Evolutionary conservation across 1,284 basidiomycete species (phyloP), one percentile per base, ranked within the genome.

Genomic region (Tremellales sp.): DNA sequence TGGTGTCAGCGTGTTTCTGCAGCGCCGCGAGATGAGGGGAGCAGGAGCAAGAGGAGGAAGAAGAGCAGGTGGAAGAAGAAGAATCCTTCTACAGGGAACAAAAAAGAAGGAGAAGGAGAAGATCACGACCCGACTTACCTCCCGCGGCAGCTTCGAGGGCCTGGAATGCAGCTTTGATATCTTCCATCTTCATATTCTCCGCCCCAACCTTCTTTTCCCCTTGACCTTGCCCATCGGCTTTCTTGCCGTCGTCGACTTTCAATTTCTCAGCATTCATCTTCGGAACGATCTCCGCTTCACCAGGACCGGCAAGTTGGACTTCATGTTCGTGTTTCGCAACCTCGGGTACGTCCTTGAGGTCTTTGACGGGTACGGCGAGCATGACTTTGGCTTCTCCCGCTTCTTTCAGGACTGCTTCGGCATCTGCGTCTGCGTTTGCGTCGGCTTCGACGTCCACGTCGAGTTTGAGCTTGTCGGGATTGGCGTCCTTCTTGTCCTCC

Each of bases 181-280:
- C 45, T 6, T 51, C 50, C 39, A 51, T 51, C 22, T 51, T 56
- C 21, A 50, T 37, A 13, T 43, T 26, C 1, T 36, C 19, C 13
- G 5, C 13, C 15, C 19, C 33, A 6, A 36, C 13, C 5, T 5
- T 17, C 19, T 36, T 36, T 15, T 36, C 33, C 19, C 13, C 33
- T 36, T n/a, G n/a, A n/a, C 29, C 29, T 31, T 15, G 29, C 8
- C 8, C 29, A 31, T 31, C 29, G 15, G 15, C 29, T 15, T 15
- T 15, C 8, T 8, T 15, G 29, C 15, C 29, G 15, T 31, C 29
- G 15, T 31, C 29, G 29, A 17, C 46, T 22, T 48, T 13, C 4
- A 15, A 35, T 11, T 39, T 35, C 40, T 48, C 22, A 35, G 17
- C 46, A 23, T 48, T 35, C 24, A 13, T 37, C 17, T 39, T 40